phyloP scores from a whole-genome alignment of 257 asterid species.

The Solanum pennellii region DNA sequence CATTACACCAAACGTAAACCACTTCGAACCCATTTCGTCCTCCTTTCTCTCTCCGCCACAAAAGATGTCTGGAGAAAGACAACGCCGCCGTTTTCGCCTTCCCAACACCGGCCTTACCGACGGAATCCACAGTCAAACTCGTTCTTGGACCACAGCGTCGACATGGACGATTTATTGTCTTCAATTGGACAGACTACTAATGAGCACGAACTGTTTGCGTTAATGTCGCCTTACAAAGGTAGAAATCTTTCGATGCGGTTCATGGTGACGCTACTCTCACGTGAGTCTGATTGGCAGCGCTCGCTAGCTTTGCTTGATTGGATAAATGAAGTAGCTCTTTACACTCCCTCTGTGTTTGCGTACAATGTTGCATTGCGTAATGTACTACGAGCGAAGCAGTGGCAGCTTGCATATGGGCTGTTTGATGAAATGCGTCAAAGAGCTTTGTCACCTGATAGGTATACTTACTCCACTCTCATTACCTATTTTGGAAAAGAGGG shows the following conservation, averaged over 20 bases:
- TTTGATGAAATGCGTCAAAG: slow-evolving; percentile 88
- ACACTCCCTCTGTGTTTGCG: slow-evolving; percentile 76
- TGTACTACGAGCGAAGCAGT: slow-evolving; percentile 69
- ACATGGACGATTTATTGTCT: slow-evolving; percentile 57
- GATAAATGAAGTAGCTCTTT: slow-evolving; percentile 66
- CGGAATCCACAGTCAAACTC: slow-evolving; percentile 9
- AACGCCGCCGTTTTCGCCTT: not conserved
- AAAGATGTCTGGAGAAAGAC: slow-evolving; percentile 44
- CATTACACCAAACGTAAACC: slow-evolving; percentile 5
- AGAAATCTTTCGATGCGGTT: slow-evolving; percentile 54
- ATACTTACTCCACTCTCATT: slow-evolving; percentile 77
- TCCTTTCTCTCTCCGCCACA: slow-evolving; percentile 24
- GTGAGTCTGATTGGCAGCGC: slow-evolving; percentile 81
- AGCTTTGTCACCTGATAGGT: slow-evolving; percentile 73
- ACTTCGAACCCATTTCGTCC: slow-evolving; percentile 10
- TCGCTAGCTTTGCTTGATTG: slow-evolving; percentile 90
- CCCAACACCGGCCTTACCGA: slow-evolving; percentile 16
- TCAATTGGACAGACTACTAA: slow-evolving; percentile 54
- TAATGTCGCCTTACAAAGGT: slow-evolving; percentile 59
- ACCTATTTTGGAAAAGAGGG: slow-evolving; percentile 84
- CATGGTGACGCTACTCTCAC: slow-evolving; percentile 75
- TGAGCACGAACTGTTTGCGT: slow-evolving; percentile 53
- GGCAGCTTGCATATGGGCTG: slow-evolving; percentile 68
- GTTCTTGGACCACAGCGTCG: slow-evolving; percentile 51
- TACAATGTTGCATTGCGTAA: slow-evolving; percentile 91